Conservation (phyloP, 768 basidiomycete genomes). For the Tulasnella sp. region DNA sequence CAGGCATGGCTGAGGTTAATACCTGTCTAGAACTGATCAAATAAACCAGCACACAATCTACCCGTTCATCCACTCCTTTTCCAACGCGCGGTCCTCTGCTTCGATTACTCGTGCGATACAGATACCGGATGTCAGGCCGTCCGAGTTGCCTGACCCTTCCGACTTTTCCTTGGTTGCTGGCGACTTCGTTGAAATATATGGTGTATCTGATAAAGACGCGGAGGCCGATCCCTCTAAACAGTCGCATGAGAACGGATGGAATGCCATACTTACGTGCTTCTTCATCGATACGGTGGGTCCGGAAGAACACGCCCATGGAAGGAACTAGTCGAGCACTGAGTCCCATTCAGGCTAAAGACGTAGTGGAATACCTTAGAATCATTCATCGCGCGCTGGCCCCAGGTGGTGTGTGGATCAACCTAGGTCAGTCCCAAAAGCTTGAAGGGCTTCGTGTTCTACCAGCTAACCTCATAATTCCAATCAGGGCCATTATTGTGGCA, state of each 20-base stretch:
- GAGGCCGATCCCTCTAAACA: slow-evolving; percentile 38
- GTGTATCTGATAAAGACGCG: slow-evolving; percentile 29
- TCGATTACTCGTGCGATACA: slow-evolving; percentile 53
- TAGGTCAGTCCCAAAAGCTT: slow-evolving; percentile 36
- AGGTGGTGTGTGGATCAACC: slow-evolving; percentile 86
- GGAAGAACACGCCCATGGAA: background rate
- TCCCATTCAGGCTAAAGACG: slow-evolving; percentile 62
- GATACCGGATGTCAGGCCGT: slow-evolving; percentile 77
- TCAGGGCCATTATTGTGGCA: slow-evolving; percentile 92
- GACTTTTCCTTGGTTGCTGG: slow-evolving; percentile 83
- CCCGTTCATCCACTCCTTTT: slow-evolving; percentile 88
- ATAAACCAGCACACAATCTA: slow-evolving; percentile 64
- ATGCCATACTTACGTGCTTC: slow-evolving; percentile 87
- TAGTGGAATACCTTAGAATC: slow-evolving; percentile 79
- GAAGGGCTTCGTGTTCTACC: background rate
- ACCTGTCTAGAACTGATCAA: slow-evolving; percentile 41
- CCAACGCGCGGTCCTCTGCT: slow-evolving; percentile 50
- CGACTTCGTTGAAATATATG: slow-evolving; percentile 90
- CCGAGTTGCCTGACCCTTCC: slow-evolving; percentile 47
- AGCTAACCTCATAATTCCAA: background rate
- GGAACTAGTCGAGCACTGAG: background rate
- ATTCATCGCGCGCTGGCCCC: slow-evolving; percentile 72
- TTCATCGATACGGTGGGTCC: slow-evolving; percentile 81
- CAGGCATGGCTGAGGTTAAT: background rate
- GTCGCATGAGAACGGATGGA: slow-evolving; percentile 69